Conservation (phyloP, 306 rosid species). For the Acacia crassicarpa region DNA sequence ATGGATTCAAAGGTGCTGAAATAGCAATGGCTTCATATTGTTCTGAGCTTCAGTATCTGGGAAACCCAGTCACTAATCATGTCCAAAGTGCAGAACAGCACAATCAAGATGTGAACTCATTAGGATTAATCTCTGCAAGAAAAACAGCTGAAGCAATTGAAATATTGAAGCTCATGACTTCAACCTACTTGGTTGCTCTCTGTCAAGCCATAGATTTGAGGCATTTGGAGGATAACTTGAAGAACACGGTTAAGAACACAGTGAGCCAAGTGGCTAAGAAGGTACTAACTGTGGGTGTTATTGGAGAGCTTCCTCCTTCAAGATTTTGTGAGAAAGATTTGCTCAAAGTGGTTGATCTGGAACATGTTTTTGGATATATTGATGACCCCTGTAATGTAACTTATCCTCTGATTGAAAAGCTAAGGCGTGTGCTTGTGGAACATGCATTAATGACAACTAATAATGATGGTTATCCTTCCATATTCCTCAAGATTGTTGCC, state of each 20-base stretch:
- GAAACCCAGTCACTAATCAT: conserved; percentile 46
- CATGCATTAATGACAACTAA: conserved; percentile 29
- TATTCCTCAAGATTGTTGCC: conserved; percentile 36
- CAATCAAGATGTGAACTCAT: conserved; percentile 49
- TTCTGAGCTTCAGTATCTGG: conserved; percentile 46
- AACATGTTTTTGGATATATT: conserved; percentile 40
- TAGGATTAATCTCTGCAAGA: conserved; percentile 45
- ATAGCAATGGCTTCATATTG: conserved; percentile 46
- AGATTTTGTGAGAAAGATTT: conserved; percentile 43
- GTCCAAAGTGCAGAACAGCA: conserved; percentile 45
- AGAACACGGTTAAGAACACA: conserved; percentile 30
- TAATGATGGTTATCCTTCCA: conserved; percentile 33
- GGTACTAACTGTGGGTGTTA: conserved; percentile 30
- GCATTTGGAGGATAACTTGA: conserved; percentile 47
- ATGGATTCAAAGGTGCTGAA: conserved; percentile 39
- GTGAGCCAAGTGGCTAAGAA: conserved; percentile 44
- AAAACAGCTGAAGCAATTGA: conserved; percentile 49
- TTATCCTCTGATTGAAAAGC: conserved; percentile 44
- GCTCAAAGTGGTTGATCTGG: conserved; percentile 41
- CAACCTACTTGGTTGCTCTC: conserved; percentile 41
- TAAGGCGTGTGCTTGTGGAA: conserved; percentile 42
- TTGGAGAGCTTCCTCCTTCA: conserved; percentile 41
- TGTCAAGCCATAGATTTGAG: conserved; percentile 60
- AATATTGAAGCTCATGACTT: conserved; percentile 45
- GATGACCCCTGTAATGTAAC: conserved; percentile 42